Conservation (phyloP, 2,329 filamentous ascomycete genomes). For the Neofusicoccum cordaticola region DNA sequence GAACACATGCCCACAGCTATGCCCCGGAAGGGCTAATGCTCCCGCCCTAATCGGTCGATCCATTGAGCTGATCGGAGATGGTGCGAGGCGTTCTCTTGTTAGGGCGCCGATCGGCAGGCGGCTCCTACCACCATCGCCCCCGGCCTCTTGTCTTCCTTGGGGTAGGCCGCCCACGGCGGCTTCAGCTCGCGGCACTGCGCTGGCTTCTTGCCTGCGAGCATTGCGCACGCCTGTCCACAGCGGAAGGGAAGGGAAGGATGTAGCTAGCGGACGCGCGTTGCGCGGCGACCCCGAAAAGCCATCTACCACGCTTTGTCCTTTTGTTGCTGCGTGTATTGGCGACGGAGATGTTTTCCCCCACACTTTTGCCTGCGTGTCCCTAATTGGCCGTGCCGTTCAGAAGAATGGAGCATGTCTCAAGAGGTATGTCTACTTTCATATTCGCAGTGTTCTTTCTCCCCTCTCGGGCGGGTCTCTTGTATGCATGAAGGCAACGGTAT, state of each 20-base stretch:
- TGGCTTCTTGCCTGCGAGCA: background rate
- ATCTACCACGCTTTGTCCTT: background rate
- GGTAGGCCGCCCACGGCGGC: background rate
- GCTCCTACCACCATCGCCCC: background rate
- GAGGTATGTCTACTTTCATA: too few species aligned
- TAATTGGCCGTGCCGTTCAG: background rate
- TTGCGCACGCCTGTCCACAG: background rate
- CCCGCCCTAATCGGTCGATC: slow-evolving; percentile 4
- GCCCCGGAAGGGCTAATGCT: background rate
- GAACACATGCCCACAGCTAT: background rate
- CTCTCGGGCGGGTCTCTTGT: background rate
- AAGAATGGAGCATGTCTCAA: too few species aligned
- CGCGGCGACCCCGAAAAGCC: slow-evolving; percentile 3
- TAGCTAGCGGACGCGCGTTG: background rate
- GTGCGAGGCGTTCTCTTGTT: background rate
- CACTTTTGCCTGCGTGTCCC: background rate
- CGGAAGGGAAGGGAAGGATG: background rate
- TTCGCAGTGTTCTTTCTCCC: background rate
- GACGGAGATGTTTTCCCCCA: background rate
- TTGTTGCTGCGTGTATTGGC: background rate
- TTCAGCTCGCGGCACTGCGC: background rate
- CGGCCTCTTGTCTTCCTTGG: background rate
- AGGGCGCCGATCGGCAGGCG: background rate
- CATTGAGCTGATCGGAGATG: background rate
- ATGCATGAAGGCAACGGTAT: background rate